Conservation (phyloP, 2,329 filamentous ascomycete genomes). For the Gaeumannomyces tritici region DNA sequence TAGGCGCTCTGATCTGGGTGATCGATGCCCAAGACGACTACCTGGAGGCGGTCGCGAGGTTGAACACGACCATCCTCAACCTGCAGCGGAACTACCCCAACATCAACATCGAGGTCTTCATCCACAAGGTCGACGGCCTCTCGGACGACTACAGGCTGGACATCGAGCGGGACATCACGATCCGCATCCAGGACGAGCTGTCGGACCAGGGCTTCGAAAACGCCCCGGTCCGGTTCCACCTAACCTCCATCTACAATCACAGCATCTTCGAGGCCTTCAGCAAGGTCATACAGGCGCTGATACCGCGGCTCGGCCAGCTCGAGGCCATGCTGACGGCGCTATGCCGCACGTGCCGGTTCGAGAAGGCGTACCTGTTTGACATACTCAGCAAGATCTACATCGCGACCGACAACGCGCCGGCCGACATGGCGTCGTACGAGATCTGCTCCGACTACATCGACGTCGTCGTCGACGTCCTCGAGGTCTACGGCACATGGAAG, state of each 20-base stretch:
- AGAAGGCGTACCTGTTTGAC: conserved; percentile 97
- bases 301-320: conserved; percentile 84
- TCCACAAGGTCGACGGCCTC: conserved; percentile 97
- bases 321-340: conserved; percentile 92
- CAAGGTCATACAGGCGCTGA: conserved; percentile 96
- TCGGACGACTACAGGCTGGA: conserved; percentile 95
- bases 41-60: conserved; percentile 75
- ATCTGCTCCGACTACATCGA: conserved; percentile 99
- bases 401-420: conserved; percentile 84
- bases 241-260: conserved; percentile 97
- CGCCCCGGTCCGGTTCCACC: conserved; percentile 86
- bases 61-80: conserved; percentile 83
- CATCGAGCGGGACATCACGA: conserved; percentile 92
- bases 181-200: conserved; percentile 91
- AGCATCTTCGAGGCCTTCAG: conserved; percentile 95
- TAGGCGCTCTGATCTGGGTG: conserved; percentile 94
- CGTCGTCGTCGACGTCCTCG: conserved; percentile 92
- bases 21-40: conserved; percentile 99
- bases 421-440: conserved; percentile 93
- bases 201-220: conserved; percentile 91
- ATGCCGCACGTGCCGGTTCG: conserved; percentile 86
- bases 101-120: conserved; percentile 97
- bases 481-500: conserved; percentile 77
- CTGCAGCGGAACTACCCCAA: conserved; percentile 82
- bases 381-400: conserved; percentile 98